Percentiles rank a stretch among this genome's conserved stretches.
Conservation (phyloP, 176 grass and related monocot species). For the Paspalum notatum region DNA sequence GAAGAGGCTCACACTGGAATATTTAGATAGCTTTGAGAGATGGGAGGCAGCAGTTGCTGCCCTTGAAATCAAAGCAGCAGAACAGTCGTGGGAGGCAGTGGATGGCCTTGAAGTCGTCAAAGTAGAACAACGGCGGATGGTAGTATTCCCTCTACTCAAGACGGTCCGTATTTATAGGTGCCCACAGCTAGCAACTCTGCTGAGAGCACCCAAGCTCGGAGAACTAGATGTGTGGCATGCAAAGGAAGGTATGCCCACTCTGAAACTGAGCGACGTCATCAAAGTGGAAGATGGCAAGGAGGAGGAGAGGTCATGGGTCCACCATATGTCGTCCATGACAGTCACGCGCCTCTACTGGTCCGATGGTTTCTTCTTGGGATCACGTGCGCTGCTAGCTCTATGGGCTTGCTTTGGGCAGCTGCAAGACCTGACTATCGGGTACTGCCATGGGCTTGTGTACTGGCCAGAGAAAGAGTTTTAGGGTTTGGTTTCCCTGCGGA, state of each 20-base stretch:
- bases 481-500: background rate
- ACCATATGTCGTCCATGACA: too few species aligned
- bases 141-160: background rate
- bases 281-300: background rate
- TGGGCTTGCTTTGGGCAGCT: background rate
- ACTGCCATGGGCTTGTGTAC: background rate
- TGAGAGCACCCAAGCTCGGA: too few species aligned
- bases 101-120: too few species aligned
- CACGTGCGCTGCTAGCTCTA: background rate
- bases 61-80: background rate
- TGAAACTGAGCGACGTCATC: background rate
- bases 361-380: background rate
- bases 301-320: background rate
- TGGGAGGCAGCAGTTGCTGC: background rate
- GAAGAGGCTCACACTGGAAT: background rate
- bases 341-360: background rate
- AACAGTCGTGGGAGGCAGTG: too few species aligned
- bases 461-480: background rate
- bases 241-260: too few species aligned
- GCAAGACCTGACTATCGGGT: background rate
- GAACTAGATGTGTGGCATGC: too few species aligned
- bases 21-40: background rate
- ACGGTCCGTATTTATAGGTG: background rate
- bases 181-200: too few species aligned
- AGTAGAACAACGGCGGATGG: too few species aligned